Base-by-base conservation (phyloP, 1,139 yeast genomes). In the Yamadazyma triangularis region DNA sequence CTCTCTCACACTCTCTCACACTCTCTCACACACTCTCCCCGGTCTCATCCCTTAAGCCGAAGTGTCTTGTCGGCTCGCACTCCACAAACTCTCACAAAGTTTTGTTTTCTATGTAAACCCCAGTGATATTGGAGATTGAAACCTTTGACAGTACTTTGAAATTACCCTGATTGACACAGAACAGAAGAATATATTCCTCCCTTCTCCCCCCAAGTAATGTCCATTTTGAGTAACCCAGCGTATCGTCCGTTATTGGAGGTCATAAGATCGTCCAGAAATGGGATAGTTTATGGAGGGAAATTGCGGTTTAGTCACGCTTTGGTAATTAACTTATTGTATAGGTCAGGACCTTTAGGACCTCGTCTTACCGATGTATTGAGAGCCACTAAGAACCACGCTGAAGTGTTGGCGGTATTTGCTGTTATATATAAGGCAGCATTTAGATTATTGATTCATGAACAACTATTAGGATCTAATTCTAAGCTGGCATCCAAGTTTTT, bases 281-380 rank as follows among this genome's bases (percentile, higher is more conserved):
- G 82, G 20, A 56, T 74, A 6, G 79, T 81, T 10, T 84, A 83
- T 45, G 94, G 94, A 3, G 85, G 85, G 11, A 70, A 81, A 43
- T 62, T 83, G 26, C 62, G 94, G 35, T 82, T 84, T 50, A 73
- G 83, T 30, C 94, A 84, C 56, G 81, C 89, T 1, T 53, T 79
- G 32, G 87, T 79, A 27, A 76, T 82, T 57, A 78, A 73, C 38
- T 57, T 73, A 31, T 64, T 71, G 28, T 81, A 72, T 54, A 64
- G 77, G 31, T 56, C 70, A 30, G 70, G 70, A 2, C 74, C 77
- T 2, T 31, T 71, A 24, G 49, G 53, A 28, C 73, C 76, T 13
- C 53, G 84, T 31, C 41, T 77, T 28, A 44, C 51, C 22, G 73
- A 71, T 29, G 70, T 82, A 16, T 42, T 76, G 25, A 64, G 58